Percentiles rank a stretch among this genome's conserved stretches.
These are phyloP conservation scores for Penicillium angulare DNA, from an alignment of 495 filamentous ascomycete genomes.

Conservation along the genomic window DNA sequence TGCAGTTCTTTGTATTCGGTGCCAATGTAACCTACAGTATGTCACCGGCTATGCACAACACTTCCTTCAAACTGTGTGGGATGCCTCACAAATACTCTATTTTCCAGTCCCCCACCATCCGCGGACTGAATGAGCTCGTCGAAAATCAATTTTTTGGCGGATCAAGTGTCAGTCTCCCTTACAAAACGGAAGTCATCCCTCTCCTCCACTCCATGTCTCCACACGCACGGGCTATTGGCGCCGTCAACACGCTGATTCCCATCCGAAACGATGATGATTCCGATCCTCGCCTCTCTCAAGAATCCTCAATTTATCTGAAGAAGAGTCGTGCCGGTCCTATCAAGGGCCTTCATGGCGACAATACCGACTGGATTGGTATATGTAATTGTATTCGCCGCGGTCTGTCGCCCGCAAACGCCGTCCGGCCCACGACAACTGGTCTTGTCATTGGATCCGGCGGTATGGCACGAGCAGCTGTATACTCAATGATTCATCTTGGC, in stretches of 20 bases:
- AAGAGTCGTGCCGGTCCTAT: slow-evolving; percentile 62
- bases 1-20: slow-evolving; percentile 45
- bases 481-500: slow-evolving; percentile 73
- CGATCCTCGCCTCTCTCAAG: slow-evolving; percentile 32
- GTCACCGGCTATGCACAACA: slow-evolving; percentile 63
- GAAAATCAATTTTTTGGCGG: slow-evolving; percentile 69
- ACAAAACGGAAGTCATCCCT: slow-evolving; percentile 70
- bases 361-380: slow-evolving; percentile 84
- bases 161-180: slow-evolving; percentile 69
- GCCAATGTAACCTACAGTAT: slow-evolving; percentile 45
- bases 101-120: slow-evolving; percentile 63
- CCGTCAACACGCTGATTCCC: slow-evolving; percentile 74
- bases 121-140: slow-evolving; percentile 62
- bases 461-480: slow-evolving; percentile 77
- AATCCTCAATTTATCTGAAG: slow-evolving; percentile 50
- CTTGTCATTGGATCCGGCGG: slow-evolving; percentile 77
- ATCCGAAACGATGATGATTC: slow-evolving; percentile 56
- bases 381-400: slow-evolving; percentile 65
- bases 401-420: slow-evolving; percentile 73
- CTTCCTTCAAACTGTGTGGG: slow-evolving; percentile 65
- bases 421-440: slow-evolving; percentile 64
- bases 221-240: slow-evolving; percentile 75
- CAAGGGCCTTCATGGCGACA: slow-evolving; percentile 71
- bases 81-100: slow-evolving; percentile 71
- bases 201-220: slow-evolving; percentile 67